Evolutionary conservation across 169 alveolate species (phyloP).

Genomic region (Eimeria acervulina): DNA sequence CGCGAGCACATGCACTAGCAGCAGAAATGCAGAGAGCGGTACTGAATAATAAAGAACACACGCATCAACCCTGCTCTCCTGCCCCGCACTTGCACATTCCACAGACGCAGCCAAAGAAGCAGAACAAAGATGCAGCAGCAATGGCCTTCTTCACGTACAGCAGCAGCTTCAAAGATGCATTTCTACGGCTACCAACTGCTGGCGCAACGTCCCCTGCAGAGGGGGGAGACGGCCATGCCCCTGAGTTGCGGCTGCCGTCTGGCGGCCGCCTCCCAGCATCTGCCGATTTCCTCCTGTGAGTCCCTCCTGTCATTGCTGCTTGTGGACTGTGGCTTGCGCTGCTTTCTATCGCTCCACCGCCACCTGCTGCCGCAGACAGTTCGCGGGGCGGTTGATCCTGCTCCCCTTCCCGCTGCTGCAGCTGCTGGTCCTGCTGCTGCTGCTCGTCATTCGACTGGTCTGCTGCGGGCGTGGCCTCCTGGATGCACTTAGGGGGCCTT

Average conservation of each 20-base stretch:
- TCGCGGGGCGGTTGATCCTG: not conserved
- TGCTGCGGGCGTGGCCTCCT: not conserved
- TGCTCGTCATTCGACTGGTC: not conserved
- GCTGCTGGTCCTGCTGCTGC: slow-evolving; percentile 41
- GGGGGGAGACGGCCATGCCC: not conserved
- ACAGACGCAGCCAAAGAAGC: not conserved
- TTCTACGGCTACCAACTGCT: not conserved
- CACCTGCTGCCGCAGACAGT: not conserved
- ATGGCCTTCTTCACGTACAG: not conserved
- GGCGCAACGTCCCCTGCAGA: not conserved
- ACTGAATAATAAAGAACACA: not conserved
- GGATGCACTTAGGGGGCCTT: not conserved
- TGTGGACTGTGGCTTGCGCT: not conserved
- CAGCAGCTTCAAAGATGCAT: not conserved
- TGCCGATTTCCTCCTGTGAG: slow-evolving; percentile 15
- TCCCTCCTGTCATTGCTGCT: not conserved
- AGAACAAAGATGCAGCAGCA: not conserved
- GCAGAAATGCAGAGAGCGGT: not conserved
- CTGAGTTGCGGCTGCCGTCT: slow-evolving; percentile 2
- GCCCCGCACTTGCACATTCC: not conserved
- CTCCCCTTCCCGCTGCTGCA: not conserved
- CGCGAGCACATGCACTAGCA: not conserved
- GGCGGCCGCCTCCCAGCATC: slow-evolving; percentile 21
- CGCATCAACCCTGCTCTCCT: not conserved
- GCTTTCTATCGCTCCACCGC: not conserved